A percentile compares a stretch with the other conserved stretches of the same genome.
phyloP scores from a whole-genome alignment of 2,329 filamentous ascomycete genomes.

The Rutstroemia sp. region DNA sequence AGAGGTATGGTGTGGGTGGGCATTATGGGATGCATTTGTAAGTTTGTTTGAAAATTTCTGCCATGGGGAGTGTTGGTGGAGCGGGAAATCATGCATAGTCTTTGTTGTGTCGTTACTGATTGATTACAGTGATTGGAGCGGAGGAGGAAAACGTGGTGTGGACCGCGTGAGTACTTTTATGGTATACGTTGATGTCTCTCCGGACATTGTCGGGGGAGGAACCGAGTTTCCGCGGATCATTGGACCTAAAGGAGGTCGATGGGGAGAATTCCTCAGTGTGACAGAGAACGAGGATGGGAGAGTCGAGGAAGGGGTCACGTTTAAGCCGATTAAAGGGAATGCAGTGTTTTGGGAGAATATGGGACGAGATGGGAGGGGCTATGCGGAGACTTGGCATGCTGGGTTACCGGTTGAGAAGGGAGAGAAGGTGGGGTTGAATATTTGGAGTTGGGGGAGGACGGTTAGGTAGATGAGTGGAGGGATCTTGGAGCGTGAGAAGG shows the following conservation, averaged over 20 bases:
- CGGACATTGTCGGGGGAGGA: slow-evolving; percentile 46
- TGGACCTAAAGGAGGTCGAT: slow-evolving; percentile 34
- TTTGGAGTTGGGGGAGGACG: slow-evolving; percentile 48
- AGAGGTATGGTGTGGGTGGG: slow-evolving; percentile 52
- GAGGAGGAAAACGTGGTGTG: slow-evolving; percentile 31
- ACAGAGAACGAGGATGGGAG: slow-evolving; percentile 21
- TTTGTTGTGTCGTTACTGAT: background rate
- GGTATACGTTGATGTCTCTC: slow-evolving; percentile 44
- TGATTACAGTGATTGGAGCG: slow-evolving; percentile 52
- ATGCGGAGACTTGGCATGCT: slow-evolving; percentile 53
- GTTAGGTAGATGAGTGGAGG: background rate
- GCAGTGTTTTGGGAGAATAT: slow-evolving; percentile 59
- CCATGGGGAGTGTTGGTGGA: background rate
- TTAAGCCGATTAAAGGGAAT: slow-evolving; percentile 49
- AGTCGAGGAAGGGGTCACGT: slow-evolving; percentile 41
- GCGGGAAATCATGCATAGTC: background rate
- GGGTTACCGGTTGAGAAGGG: slow-evolving; percentile 49
- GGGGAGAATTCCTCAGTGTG: slow-evolving; percentile 53
- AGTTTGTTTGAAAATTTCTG: background rate
- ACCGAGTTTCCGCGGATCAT: slow-evolving; percentile 51
- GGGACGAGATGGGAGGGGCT: slow-evolving; percentile 45
- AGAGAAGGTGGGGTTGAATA: slow-evolving; percentile 54
- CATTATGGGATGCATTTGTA: slow-evolving; percentile 37
- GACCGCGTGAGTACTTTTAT: slow-evolving; percentile 51
- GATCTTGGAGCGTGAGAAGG: background rate